Evolutionary conservation across 2,329 filamentous ascomycete species (phyloP).

Genomic region (Alternaria angustiovoidea): DNA sequence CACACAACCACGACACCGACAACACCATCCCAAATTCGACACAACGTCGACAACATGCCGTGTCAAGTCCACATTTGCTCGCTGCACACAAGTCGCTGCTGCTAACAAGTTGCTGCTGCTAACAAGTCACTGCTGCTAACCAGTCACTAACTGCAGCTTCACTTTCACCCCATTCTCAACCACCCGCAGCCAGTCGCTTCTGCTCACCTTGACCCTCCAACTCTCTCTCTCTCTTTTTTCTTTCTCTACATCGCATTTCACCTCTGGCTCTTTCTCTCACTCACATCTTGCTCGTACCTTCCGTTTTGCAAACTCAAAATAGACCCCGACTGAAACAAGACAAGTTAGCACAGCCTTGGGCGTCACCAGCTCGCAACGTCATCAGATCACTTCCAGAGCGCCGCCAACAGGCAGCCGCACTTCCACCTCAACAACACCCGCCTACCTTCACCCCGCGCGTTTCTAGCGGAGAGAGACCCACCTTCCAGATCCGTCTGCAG

Average conservation of each 20-base stretch:
- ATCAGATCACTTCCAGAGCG: slow-evolving; percentile 35
- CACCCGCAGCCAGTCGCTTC: not conserved
- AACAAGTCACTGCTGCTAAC: too few relatives aligned
- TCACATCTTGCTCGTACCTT: not conserved
- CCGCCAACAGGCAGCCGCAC: slow-evolving; percentile 39
- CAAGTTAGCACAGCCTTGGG: slow-evolving; percentile 28
- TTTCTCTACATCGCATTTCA: not conserved
- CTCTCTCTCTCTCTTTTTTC: slow-evolving; percentile 12
- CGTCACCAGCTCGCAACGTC: slow-evolving; percentile 33
- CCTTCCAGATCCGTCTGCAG: slow-evolving; percentile 28
- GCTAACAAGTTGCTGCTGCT: too few relatives aligned
- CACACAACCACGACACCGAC: slow-evolving; percentile 7
- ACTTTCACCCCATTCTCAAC: not conserved
- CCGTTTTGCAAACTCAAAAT: not conserved
- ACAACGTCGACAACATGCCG: not conserved
- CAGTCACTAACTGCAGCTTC: not conserved
- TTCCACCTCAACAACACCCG: slow-evolving; percentile 7
- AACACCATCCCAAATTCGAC: not conserved
- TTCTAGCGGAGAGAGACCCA: slow-evolving; percentile 14
- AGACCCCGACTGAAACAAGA: slow-evolving; percentile 20
- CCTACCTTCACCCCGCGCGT: slow-evolving; percentile 4
- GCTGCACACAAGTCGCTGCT: too few relatives aligned
- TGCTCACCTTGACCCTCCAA: too few relatives aligned
- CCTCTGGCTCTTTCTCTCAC: not conserved
- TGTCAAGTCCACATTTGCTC: not conserved